Base-by-base conservation (phyloP, 2,329 filamentous ascomycete species). In the Alternaria sp. region DNA sequence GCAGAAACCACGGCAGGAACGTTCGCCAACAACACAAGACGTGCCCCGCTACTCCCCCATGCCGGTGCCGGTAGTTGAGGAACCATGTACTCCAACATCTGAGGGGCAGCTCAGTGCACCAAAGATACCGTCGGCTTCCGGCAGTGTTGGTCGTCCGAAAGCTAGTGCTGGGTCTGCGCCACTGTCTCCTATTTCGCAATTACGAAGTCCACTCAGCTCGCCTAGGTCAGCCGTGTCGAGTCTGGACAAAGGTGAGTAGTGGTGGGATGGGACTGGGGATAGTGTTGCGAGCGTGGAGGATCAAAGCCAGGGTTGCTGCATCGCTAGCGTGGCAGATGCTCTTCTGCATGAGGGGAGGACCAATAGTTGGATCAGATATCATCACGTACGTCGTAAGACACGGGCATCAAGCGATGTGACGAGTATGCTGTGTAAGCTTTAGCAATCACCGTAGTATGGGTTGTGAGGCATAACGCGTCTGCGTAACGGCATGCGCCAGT, bases 171-270 rank as follows among this genome's bases (percentile, higher is more conserved):
- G 44, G 17, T 36, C 52, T n/a, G 49, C 54, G 21, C 45, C 52
- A 46, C 47, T 17, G 7, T 58, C 52, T 15, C 40, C 44, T 55
- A 26, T 40, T 9, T 40, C 45, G 32, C 12, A n/a, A 47, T 32
- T 59, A 17, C 32, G 51, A 43, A 46, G 30, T 12, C 52, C 55
- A 28, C 19, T 47, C n/a, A 25, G 44, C 50, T 60, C 55, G 23
- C 46, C 54, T 21, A 65, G 52, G 30, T 67, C 60, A 12, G 50
- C 65, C 23, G 57, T 65, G 23, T 67, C 59, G 6, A 65, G 62
- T 44, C 36, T 69, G 19, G 54, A 67, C 32, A 58, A 54, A 50
- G 62, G 61, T 30, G 57, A 30, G 15, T 44, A 40, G 54, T 45
- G 28, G 50, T 45, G 36, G 12, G 28, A 30, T 40, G 36, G 30